These are phyloP conservation scores for Ulota crispa DNA, from an alignment of 225 moss, liverwort and hornwort species.

Conservation along the genomic window DNA sequence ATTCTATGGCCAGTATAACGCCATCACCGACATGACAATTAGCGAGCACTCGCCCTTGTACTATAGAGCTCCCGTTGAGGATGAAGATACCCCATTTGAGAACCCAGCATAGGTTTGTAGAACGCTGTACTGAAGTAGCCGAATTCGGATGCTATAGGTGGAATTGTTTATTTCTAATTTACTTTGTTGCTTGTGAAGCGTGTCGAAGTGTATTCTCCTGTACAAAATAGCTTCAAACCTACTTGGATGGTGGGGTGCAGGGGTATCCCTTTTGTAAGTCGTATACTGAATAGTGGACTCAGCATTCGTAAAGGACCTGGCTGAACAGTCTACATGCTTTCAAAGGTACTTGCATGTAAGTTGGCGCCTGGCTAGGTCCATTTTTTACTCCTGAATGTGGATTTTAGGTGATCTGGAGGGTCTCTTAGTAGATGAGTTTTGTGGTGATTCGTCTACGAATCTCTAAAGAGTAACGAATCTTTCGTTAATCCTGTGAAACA, in stretches of 20 bases:
- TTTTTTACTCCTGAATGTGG: not conserved
- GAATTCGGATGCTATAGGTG: not conserved
- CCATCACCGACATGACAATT: slow-evolving; percentile 45
- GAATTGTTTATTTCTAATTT: slow-evolving; percentile 8
- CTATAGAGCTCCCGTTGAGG: slow-evolving; percentile 51
- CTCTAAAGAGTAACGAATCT: not conserved
- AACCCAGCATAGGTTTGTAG: slow-evolving; percentile 26
- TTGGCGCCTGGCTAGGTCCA: not conserved
- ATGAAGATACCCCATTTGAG: slow-evolving; percentile 45
- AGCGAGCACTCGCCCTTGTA: slow-evolving; percentile 64
- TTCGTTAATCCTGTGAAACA: not conserved
- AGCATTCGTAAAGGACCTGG: not conserved
- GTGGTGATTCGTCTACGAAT: not conserved
- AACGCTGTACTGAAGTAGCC: not conserved
- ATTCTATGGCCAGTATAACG: slow-evolving; percentile 77
- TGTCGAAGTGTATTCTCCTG: slow-evolving; percentile 10
- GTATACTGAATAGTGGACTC: slow-evolving; percentile 13
- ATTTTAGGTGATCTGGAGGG: not conserved
- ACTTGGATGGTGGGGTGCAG: not conserved
- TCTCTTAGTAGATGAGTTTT: not conserved
- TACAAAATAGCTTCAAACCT: slow-evolving; percentile 5
- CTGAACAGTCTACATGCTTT: not conserved
- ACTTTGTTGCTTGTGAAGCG: slow-evolving; percentile 15
- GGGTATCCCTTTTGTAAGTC: slow-evolving; percentile 8
- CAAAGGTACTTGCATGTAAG: not conserved